Base-by-base conservation (phyloP, 805 yeast genomes). In the Naumovozyma baii region DNA sequence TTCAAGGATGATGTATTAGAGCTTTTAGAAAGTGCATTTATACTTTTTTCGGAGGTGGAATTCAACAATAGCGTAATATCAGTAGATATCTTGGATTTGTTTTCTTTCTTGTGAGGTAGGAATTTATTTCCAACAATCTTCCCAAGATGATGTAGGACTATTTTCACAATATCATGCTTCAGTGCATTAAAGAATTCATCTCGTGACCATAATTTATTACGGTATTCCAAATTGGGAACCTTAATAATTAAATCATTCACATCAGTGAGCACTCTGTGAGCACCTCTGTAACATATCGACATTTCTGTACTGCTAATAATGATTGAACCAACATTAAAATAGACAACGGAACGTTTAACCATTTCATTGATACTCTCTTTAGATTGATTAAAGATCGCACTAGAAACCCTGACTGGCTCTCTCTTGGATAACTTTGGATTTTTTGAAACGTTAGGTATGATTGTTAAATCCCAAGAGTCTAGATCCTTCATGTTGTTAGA, bases 311-410 rank as follows among this genome's bases (percentile, higher is more conserved):
- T 61, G 12, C 64, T 58, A 18, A 80, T 61, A n/a, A 66, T 62
- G 34, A 84, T 68, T 14, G 69, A 63, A 17, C 73, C 70, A 32
- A 87, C 74, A 50, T 80, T 78, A 55, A 80, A 69, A 55, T 72
- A 83, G 31, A 72, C 72, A 33, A 83, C 73, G 0, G 95, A 84
- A 31, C 95, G 66, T 35, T 65, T 61, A 5, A 84, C 68, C 94
- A 87, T 84, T 42, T 72, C 69, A n/a, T 72, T 59, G 18, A 74
- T 61, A 33, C 68, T 72, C 17, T 57, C 59, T 18, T 47, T 53
- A 13, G 43, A 46, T n/a, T 46, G 48, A 32, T 39, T 45, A 7
- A 42, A 38, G 16, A 48, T 34, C 5, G 48, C 33, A 4, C 47
- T 43, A 3, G 52, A 40, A 12, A 44, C 25, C 31, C 38, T 44